Evolutionary conservation across 495 filamentous ascomycete species (phyloP).

Genomic region (Penicillium verhagenii): DNA sequence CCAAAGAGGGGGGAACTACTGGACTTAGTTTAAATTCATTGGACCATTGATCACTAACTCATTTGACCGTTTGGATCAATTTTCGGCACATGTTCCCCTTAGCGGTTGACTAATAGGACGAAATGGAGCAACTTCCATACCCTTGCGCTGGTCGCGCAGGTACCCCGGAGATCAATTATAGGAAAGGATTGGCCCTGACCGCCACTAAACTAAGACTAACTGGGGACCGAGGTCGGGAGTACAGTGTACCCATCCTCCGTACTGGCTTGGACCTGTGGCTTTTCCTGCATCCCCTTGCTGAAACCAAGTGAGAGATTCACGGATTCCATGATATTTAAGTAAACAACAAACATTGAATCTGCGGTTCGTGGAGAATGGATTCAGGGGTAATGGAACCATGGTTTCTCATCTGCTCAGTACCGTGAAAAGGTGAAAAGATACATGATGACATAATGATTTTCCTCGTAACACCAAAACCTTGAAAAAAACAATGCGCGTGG

Average conservation of each 20-base stretch:
- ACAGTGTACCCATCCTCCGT: too few relatives aligned
- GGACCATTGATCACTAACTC: background rate
- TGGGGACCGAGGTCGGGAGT: background rate
- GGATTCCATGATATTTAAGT: too few relatives aligned
- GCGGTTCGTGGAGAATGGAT: conserved; percentile 19
- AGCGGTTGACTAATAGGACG: background rate
- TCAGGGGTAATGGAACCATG: conserved; percentile 41
- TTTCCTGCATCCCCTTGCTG: background rate
- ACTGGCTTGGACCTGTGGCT: background rate
- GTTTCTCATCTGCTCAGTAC: conserved; percentile 16
- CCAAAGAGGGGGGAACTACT: background rate
- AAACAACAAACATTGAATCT: conserved; percentile 26
- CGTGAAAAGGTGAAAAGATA: background rate
- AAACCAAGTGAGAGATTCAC: too few relatives aligned
- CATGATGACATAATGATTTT: background rate
- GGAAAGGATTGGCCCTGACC: conserved; percentile 8
- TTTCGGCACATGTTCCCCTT: background rate
- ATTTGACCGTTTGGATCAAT: background rate
- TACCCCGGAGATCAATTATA: conserved; percentile 11
- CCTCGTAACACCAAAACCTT: too few relatives aligned
- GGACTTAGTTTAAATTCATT: background rate
- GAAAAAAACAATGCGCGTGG: too few relatives aligned
- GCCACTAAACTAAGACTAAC: background rate
- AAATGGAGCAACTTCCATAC: background rate
- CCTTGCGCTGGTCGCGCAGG: conserved; percentile 15